Conservation (phyloP, 108 stramenopile species). For the Discostella stelligeroides region DNA sequence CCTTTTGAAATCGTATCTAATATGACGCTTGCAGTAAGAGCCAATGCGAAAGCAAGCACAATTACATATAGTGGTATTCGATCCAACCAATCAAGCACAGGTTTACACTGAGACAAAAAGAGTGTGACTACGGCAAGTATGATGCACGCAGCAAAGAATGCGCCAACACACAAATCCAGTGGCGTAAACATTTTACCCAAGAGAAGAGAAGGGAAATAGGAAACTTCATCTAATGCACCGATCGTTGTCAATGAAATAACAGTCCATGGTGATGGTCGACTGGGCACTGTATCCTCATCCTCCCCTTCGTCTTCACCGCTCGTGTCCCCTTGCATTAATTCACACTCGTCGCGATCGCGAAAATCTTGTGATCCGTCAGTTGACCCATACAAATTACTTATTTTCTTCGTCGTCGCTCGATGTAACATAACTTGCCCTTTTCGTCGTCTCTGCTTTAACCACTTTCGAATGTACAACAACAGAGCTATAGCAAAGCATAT, state of each 20-base stretch:
- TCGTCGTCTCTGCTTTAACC: slow-evolving; percentile 51
- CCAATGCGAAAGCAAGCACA: slow-evolving; percentile 60
- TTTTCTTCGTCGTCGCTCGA: slow-evolving; percentile 19
- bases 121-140: slow-evolving; percentile 54
- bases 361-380: slow-evolving; percentile 9
- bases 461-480: slow-evolving; percentile 40
- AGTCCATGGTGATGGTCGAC: slow-evolving; percentile 42
- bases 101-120: slow-evolving; percentile 55
- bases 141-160: slow-evolving; percentile 64
- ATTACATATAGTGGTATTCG: slow-evolving; percentile 65
- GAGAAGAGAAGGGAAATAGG: slow-evolving; percentile 73
- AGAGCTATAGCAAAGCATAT: slow-evolving; percentile 59
- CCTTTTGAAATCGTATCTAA: slow-evolving; percentile 23
- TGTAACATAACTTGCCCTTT: slow-evolving; percentile 20
- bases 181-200: slow-evolving; percentile 66
- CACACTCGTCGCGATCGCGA: slow-evolving; percentile 8
- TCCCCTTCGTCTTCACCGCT: slow-evolving; percentile 18
- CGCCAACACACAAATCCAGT: slow-evolving; percentile 62
- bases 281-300: slow-evolving; percentile 31
- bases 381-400: slow-evolving; percentile 26
- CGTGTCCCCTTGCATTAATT: not conserved
- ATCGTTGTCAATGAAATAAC: slow-evolving; percentile 60
- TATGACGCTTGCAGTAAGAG: slow-evolving; percentile 56
- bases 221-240: slow-evolving; percentile 73
- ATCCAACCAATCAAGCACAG: slow-evolving; percentile 64